Conservation (phyloP, 192 early-diverging fungal genomes). For the Coemansia sp. region DNA sequence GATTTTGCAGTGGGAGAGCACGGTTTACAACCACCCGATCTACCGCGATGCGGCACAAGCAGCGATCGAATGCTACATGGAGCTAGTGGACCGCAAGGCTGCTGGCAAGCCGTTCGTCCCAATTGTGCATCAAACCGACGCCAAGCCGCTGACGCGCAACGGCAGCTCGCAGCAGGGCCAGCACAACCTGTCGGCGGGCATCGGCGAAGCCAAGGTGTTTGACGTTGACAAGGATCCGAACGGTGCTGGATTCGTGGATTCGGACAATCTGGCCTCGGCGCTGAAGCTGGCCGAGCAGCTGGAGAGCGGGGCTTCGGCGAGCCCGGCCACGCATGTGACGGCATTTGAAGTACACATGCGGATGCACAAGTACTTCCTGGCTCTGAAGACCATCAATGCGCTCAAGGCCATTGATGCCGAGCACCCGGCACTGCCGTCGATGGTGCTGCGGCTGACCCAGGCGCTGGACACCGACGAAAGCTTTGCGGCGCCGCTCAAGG, state of each 20-base stretch:
- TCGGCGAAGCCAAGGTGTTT: slow-evolving; percentile 53
- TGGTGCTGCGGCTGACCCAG: slow-evolving; percentile 24
- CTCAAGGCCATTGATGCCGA: slow-evolving; percentile 26
- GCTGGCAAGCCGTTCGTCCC: slow-evolving; percentile 32
- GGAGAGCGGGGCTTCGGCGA: slow-evolving; percentile 16
- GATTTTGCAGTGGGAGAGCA: slow-evolving; percentile 75
- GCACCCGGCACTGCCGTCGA: slow-evolving; percentile 30
- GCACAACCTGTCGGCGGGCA: slow-evolving; percentile 37
- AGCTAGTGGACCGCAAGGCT: slow-evolving; percentile 45
- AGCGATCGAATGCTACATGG: slow-evolving; percentile 62
- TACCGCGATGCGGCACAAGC: slow-evolving; percentile 71
- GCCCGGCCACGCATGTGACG: slow-evolving; percentile 24
- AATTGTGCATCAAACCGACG: slow-evolving; percentile 15
- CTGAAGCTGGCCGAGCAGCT: slow-evolving; percentile 74
- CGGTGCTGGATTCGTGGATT: slow-evolving; percentile 49
- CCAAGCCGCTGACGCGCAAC: slow-evolving; percentile 50
- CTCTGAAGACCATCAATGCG: slow-evolving; percentile 42
- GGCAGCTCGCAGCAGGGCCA: slow-evolving; percentile 57
- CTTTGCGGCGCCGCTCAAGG: slow-evolving; percentile 50
- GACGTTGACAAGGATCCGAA: slow-evolving; percentile 39
- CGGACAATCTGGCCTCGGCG: slow-evolving; percentile 66
- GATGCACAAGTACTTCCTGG: slow-evolving; percentile 51
- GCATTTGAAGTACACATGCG: slow-evolving; percentile 49
- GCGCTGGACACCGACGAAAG: slow-evolving; percentile 31
- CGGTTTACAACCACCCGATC: slow-evolving; percentile 63